A percentile compares a stretch with the other conserved stretches of the same genome.
phyloP scores from a whole-genome alignment of 2,329 filamentous ascomycete species.

The Rhexocercosporidium sp. region DNA sequence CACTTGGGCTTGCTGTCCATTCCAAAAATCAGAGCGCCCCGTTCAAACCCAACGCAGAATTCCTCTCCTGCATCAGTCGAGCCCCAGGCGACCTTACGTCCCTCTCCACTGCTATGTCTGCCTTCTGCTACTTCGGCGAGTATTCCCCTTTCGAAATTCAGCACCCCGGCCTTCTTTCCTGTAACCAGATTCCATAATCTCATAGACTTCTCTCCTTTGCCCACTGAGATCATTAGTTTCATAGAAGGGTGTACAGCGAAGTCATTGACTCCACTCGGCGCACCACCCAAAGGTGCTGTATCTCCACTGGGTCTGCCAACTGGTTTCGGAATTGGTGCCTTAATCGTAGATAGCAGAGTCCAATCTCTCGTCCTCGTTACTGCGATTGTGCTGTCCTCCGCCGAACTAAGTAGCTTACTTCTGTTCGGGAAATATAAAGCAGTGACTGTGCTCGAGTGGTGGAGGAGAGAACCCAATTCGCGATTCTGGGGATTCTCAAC shows the following conservation, averaged over 20 bases:
- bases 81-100: slow-evolving; percentile 82
- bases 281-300: slow-evolving; percentile 80
- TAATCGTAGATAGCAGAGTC: slow-evolving; percentile 85
- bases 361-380: slow-evolving; percentile 89
- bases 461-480: slow-evolving; percentile 83
- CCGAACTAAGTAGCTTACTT: slow-evolving; percentile 84
- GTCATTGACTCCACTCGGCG: slow-evolving; percentile 89
- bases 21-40: slow-evolving; percentile 83
- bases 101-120: slow-evolving; percentile 80
- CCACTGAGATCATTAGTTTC: slow-evolving; percentile 94
- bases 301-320: slow-evolving; percentile 85
- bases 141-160: slow-evolving; percentile 80
- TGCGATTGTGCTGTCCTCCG: slow-evolving; percentile 90
- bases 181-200: slow-evolving; percentile 96
- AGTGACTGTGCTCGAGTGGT: slow-evolving; percentile 85
- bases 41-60: slow-evolving; percentile 88
- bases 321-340: slow-evolving; percentile 82
- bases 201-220: slow-evolving; percentile 89
- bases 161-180: slow-evolving; percentile 90
- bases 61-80: slow-evolving; percentile 74
- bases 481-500: slow-evolving; percentile 86
- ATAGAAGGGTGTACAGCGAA: slow-evolving; percentile 96
- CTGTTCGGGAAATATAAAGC: slow-evolving; percentile 81
- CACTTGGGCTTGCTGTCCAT: slow-evolving; percentile 86
- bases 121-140: slow-evolving; percentile 78